Conservation (phyloP, 2,329 filamentous ascomycete genomes). For the Colletotrichum tropicale region DNA sequence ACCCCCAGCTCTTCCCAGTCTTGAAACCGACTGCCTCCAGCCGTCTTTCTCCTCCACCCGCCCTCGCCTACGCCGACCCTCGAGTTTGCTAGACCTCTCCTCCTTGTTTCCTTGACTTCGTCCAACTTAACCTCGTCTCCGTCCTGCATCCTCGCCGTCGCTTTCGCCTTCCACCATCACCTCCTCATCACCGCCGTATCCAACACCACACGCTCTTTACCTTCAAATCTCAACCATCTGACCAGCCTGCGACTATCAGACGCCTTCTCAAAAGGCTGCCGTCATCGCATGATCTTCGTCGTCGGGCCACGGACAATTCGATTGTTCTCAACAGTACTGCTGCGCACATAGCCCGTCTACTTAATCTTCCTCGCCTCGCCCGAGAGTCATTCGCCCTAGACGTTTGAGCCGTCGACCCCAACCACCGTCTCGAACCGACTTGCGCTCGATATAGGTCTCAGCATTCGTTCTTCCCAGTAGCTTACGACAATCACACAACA, state of each 20-base stretch:
- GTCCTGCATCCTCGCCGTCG: not conserved
- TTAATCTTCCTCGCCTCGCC: not conserved
- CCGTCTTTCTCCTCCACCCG: conserved; percentile 1
- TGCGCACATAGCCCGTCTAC: not conserved
- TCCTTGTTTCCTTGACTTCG: conserved; percentile 10
- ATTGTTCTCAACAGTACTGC: not conserved
- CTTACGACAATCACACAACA: not conserved
- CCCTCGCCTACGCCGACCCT: conserved; percentile 5
- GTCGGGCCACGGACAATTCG: not conserved
- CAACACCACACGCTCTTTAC: conserved; percentile 5
- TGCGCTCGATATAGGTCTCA: not conserved
- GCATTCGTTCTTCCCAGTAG: not conserved
- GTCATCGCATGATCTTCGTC: conserved; percentile 6
- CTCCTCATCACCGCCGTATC: not conserved
- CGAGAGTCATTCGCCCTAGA: not conserved
- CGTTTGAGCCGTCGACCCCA: not conserved
- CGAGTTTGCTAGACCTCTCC: conserved; percentile 5
- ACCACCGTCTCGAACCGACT: not conserved
- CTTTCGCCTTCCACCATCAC: not conserved
- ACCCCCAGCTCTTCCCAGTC: conserved; percentile 19
- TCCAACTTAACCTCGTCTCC: not conserved
- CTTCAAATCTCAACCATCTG: not conserved
- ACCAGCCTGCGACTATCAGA: not conserved
- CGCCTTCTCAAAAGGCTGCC: not conserved
- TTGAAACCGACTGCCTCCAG: conserved; percentile 13